A percentile compares a stretch with the other conserved stretches of the same genome.
Conservation (phyloP, 345 rosid species). For the Lepidium aucheri region DNA sequence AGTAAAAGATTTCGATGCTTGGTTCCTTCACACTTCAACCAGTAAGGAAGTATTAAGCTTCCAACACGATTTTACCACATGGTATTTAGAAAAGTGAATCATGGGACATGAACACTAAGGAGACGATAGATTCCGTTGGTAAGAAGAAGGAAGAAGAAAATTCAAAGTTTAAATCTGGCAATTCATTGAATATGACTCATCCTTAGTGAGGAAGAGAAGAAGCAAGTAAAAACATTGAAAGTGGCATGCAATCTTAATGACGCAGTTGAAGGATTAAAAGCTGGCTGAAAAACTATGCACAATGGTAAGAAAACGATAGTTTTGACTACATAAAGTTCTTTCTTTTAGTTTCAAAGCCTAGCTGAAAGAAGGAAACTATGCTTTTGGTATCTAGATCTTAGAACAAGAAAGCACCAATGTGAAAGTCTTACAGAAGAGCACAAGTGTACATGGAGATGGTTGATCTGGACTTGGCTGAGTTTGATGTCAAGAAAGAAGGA, state of each 20-base stretch:
- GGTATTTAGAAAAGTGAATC: constrained; percentile 70
- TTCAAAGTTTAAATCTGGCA: constrained; percentile 62
- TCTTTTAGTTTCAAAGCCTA: not conserved
- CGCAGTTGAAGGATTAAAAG: constrained; percentile 78
- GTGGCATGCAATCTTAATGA: constrained; percentile 78
- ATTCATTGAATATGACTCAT: constrained; percentile 65
- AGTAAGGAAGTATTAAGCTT: not conserved
- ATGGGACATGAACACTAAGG: constrained; percentile 89
- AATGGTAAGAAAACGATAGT: constrained; percentile 33
- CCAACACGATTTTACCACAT: not conserved
- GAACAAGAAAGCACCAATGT: constrained; percentile 61
- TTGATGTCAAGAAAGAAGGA: constrained; percentile 53
- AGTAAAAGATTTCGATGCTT: not conserved
- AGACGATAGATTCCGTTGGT: constrained; percentile 81
- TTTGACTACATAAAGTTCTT: not conserved
- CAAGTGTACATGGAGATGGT: constrained; percentile 63
- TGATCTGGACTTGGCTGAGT: constrained; percentile 75
- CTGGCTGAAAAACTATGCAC: constrained; percentile 72
- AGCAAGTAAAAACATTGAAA: constrained; percentile 65
- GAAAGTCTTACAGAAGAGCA: constrained; percentile 73
- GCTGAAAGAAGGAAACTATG: not conserved
- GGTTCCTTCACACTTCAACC: not conserved
- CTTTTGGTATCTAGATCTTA: constrained; percentile 37
- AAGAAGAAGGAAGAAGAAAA: constrained; percentile 97
- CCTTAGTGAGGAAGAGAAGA: constrained; percentile 82